Conservation (phyloP, 306 rosid species). For the Prunus armeniaca region DNA sequence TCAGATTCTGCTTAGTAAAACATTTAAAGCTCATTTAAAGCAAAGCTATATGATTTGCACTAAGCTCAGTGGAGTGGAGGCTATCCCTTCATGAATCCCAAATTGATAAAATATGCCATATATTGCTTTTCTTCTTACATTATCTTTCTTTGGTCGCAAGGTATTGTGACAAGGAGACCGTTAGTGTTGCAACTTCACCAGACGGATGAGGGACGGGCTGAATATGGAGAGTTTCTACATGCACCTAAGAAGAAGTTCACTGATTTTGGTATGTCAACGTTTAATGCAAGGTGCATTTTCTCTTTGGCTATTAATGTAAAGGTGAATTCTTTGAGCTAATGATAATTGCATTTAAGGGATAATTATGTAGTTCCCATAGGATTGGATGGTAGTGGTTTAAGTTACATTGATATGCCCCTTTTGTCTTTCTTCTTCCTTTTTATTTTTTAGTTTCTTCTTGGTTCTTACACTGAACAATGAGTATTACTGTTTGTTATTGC, state of each 20-base stretch:
- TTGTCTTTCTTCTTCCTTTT: neutral
- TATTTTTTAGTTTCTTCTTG: neutral
- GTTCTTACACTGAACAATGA: neutral
- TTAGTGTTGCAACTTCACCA: constrained; percentile 94
- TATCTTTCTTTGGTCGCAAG: constrained; percentile 32
- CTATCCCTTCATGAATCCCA: neutral
- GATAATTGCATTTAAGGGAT: neutral
- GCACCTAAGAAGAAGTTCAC: constrained; percentile 67
- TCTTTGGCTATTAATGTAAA: neutral
- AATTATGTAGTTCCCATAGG: neutral
- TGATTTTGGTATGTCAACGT: constrained; percentile 68
- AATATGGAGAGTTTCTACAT: constrained; percentile 98
- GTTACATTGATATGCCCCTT: neutral
- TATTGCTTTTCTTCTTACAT: neutral
- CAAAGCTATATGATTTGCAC: neutral
- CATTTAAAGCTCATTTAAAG: constrained; percentile 8
- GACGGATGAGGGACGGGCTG: constrained; percentile 61
- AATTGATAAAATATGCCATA: neutral
- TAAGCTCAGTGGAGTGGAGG: constrained; percentile 13
- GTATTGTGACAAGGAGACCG: constrained; percentile 96
- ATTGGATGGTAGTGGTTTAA: neutral
- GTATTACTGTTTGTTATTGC: constrained; percentile 25
- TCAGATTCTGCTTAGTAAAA: neutral
- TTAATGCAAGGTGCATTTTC: neutral
- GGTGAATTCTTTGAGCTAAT: neutral